These are phyloP conservation scores for Panaeolus cyanescens DNA, from an alignment of 768 basidiomycete species.

Conservation along the genomic window DNA sequence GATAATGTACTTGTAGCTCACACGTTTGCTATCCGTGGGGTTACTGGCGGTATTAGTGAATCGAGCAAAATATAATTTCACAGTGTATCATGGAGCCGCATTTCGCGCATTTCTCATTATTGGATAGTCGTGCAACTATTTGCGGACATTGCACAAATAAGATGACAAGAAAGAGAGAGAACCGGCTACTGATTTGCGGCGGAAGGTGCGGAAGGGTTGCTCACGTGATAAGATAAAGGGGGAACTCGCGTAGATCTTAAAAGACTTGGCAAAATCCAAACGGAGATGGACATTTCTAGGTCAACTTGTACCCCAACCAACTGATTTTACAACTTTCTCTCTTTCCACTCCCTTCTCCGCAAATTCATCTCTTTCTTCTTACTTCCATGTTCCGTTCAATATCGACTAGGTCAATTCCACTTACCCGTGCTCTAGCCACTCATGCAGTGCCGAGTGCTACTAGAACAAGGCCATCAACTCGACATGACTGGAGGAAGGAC, in stretches of 20 bases:
- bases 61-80: neutral
- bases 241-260: constrained; percentile 4
- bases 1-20: neutral
- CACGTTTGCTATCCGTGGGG: neutral
- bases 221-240: constrained; percentile 5
- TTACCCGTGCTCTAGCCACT: constrained; percentile 62
- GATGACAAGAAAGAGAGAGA: neutral
- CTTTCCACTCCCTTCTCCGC: neutral
- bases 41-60: neutral
- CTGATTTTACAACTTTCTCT: neutral
- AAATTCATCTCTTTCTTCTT: neutral
- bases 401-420: constrained; percentile 23
- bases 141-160: neutral
- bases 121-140: constrained; percentile 1
- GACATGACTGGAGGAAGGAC: constrained; percentile 71
- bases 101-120: neutral
- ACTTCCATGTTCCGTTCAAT: constrained; percentile 41
- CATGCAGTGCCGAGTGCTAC: constrained; percentile 41
- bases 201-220: neutral
- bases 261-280: neutral
- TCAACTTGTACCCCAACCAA: constrained; percentile 12
- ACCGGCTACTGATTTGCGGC: neutral
- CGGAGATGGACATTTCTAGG: constrained; percentile 5
- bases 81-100: neutral
- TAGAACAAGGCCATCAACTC: constrained; percentile 31